Conservation (phyloP, 768 basidiomycete genomes). For the Amanita fuliginea region DNA sequence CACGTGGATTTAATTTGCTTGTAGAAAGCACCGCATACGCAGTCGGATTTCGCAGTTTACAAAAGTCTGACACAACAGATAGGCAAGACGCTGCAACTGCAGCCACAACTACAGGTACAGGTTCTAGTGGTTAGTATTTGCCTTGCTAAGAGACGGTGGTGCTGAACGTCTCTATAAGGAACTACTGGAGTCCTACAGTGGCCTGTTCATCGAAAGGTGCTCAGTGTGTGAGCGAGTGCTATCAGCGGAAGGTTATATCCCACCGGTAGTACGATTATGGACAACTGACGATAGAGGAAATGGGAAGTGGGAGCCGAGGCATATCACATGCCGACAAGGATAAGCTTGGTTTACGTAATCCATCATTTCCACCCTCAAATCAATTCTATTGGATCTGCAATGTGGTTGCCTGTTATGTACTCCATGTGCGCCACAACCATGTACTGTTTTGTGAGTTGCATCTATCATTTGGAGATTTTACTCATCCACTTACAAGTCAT, state of each 20-base stretch:
- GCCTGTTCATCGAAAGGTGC: conserved; percentile 54
- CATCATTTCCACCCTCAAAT: conserved; percentile 1
- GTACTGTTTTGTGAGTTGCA: neutral
- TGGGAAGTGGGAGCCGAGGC: conserved; percentile 30
- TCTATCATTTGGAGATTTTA: neutral
- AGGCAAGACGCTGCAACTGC: conserved; percentile 42
- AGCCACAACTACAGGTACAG: conserved; percentile 43
- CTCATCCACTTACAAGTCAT: neutral
- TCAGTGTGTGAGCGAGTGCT: conserved; percentile 52
- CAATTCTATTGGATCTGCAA: neutral
- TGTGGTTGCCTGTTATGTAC: neutral
- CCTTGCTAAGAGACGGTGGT: neutral
- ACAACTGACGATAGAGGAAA: conserved; percentile 21
- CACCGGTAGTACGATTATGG: conserved; percentile 58
- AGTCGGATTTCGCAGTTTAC: conserved; percentile 57
- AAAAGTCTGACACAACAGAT: conserved; percentile 59
- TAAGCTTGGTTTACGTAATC: neutral
- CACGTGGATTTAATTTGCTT: conserved; percentile 1
- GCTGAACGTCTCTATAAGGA: conserved; percentile 19
- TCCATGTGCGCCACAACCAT: neutral
- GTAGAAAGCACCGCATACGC: conserved; percentile 58
- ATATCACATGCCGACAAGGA: conserved; percentile 24
- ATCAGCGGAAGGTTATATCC: conserved; percentile 59
- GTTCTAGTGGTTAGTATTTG: conserved; percentile 31
- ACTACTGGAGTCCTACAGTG: conserved; percentile 44